Evolutionary conservation across 2,329 filamentous ascomycete genomes (phyloP).

Genomic region (Cladophialophora yegresii): DNA sequence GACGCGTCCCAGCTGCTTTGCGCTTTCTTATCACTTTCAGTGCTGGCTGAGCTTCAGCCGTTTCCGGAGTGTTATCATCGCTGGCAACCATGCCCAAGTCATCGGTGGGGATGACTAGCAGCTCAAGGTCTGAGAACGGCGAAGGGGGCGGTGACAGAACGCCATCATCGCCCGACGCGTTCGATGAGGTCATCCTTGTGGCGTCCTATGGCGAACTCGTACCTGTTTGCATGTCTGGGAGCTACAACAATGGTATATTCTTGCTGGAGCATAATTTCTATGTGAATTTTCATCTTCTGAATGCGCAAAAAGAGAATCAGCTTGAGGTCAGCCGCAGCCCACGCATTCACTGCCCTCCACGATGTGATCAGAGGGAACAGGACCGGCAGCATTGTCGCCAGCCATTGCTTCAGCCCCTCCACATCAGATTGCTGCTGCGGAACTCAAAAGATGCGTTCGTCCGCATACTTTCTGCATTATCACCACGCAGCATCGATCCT

Average conservation of each 20-base stretch:
- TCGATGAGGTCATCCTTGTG: slow-evolving; percentile 17
- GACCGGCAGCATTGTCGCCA: not conserved
- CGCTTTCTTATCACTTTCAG: slow-evolving; percentile 12
- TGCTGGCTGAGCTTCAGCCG: not conserved
- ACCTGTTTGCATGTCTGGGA: not conserved
- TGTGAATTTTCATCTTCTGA: not conserved
- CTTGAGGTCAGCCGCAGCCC: not conserved
- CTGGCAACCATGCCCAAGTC: slow-evolving; percentile 30
- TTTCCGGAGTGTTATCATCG: slow-evolving; percentile 15
- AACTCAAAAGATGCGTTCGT: not conserved
- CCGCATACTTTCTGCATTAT: not conserved
- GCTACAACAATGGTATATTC: not conserved
- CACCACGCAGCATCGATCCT: not conserved
- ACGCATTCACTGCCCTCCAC: not conserved
- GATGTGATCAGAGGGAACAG: not conserved
- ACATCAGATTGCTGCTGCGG: not conserved
- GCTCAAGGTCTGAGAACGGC: slow-evolving; percentile 15
- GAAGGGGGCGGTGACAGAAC: slow-evolving; percentile 4
- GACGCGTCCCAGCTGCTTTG: slow-evolving; percentile 16
- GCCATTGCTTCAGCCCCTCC: not conserved
- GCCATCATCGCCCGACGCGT: not conserved
- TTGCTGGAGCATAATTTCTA: not conserved
- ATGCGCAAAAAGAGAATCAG: not conserved
- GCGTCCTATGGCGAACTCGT: not conserved
- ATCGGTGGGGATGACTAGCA: slow-evolving; percentile 23